A percentile compares a stretch with the other conserved stretches of the same genome.
These are phyloP conservation scores for Yamadazyma siamensis DNA, from an alignment of 1,139 yeast genomes.

Conservation along the genomic window DNA sequence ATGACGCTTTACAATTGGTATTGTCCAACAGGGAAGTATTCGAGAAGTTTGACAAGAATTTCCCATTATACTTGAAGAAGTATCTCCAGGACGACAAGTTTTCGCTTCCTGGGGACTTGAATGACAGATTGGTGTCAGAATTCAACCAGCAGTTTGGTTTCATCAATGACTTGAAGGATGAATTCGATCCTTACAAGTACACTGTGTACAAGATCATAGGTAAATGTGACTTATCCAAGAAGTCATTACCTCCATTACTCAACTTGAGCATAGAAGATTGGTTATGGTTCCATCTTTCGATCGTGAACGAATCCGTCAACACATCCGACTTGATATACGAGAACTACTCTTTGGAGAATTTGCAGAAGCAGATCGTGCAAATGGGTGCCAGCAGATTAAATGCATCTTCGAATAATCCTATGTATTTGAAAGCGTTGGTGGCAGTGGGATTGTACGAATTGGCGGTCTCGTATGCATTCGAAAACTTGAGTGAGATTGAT, in stretches of 20 bases:
- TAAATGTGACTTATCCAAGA: conserved; percentile 78
- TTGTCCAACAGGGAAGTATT: conserved; percentile 46
- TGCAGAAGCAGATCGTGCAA: conserved; percentile 68
- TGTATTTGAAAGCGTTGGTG: conserved; percentile 73
- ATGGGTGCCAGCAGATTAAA: conserved; percentile 76
- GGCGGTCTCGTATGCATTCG: conserved; percentile 68
- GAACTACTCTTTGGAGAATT: conserved; percentile 66
- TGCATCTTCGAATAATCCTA: conserved; percentile 60
- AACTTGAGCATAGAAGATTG: conserved; percentile 89
- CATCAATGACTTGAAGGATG: conserved; percentile 49
- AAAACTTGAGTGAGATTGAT: conserved; percentile 70
- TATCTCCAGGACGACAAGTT: conserved; percentile 58
- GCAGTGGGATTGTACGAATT: conserved; percentile 79
- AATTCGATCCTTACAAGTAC: conserved; percentile 82
- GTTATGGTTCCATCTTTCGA: conserved; percentile 90
- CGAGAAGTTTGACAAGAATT: conserved; percentile 79
- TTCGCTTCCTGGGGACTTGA: conserved; percentile 60
- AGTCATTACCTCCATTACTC: conserved; percentile 67
- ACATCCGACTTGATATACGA: conserved; percentile 56
- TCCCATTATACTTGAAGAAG: conserved; percentile 75
- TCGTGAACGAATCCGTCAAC: conserved; percentile 47
- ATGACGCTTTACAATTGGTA: conserved; percentile 63
- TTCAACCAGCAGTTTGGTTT: conserved; percentile 83
- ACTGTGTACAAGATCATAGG: conserved; percentile 91
- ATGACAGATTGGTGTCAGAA: conserved; percentile 71